A percentile compares a stretch with the other conserved stretches of the same genome.
These are phyloP conservation scores for Pseudocohnilembus persalinus DNA, from an alignment of 169 alveolate genomes.

Conservation along the genomic window DNA sequence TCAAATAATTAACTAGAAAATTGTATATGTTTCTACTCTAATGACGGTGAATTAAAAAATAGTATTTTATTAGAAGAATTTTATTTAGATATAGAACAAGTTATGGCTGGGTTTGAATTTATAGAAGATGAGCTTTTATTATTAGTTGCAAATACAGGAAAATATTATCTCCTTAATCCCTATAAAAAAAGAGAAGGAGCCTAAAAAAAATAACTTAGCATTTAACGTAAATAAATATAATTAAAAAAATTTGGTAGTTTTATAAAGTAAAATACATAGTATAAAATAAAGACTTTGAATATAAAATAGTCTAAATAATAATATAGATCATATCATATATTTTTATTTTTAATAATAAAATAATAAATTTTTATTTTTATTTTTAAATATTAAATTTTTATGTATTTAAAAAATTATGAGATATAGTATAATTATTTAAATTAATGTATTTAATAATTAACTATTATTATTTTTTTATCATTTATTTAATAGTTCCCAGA, in stretches of 20 bases:
- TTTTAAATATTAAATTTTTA: too few relatives aligned
- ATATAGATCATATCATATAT: too few relatives aligned
- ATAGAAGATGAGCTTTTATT: neutral
- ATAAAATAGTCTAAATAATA: too few relatives aligned
- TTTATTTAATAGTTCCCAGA: neutral
- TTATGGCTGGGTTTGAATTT: neutral
- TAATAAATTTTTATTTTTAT: too few relatives aligned
- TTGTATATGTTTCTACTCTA: neutral
- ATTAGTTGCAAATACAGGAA: neutral
- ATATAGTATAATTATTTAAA: too few relatives aligned
- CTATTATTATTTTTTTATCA: too few relatives aligned
- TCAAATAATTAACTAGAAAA: too few relatives aligned
- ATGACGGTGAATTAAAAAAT: neutral
- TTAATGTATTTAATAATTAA: too few relatives aligned
- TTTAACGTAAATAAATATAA: neutral
- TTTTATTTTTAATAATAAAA: too few relatives aligned
- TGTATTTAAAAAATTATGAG: too few relatives aligned
- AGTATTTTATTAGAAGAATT: neutral
- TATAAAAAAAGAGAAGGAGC: neutral
- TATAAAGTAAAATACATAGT: neutral
- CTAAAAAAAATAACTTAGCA: neutral
- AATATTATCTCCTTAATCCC: neutral
- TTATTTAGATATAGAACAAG: neutral
- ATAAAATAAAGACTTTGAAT: too few relatives aligned
- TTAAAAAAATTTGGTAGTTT: neutral